Evolutionary conservation across 176 grass and related monocot genomes (phyloP).

Genomic region (Bolboschoenus planiculmis): DNA sequence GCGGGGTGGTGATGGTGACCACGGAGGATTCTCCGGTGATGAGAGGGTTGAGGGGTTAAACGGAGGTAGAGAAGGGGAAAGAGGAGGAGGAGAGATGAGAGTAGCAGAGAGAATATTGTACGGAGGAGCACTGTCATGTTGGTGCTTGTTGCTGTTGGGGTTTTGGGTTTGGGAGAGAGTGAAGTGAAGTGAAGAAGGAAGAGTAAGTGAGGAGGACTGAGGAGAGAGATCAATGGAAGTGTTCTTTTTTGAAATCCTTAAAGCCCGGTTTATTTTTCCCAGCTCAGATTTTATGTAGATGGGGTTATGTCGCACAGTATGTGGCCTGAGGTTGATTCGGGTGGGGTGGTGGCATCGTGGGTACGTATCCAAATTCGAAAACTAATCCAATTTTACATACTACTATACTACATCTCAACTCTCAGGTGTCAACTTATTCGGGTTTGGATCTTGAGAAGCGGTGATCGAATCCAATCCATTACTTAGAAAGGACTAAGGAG

Average conservation of each 20-base stretch:
- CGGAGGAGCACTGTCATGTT: neutral
- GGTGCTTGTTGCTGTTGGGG: neutral
- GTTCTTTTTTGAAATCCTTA: slow-evolving; percentile 6
- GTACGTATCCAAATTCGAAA: neutral
- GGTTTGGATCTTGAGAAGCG: neutral
- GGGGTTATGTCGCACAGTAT: neutral
- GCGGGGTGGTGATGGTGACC: slow-evolving; percentile 23
- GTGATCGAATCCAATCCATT: neutral
- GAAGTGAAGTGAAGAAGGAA: neutral
- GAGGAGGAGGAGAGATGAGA: neutral
- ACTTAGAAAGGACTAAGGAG: neutral
- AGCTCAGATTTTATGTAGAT: neutral
- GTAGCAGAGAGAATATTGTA: neutral
- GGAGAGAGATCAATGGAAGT: neutral
- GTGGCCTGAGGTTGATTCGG: neutral
- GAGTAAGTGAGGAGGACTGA: neutral
- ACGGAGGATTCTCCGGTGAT: slow-evolving; percentile 26
- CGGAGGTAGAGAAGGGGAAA: neutral
- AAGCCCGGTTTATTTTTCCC: neutral
- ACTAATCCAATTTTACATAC: neutral
- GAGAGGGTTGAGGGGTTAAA: neutral
- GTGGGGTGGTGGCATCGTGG: neutral
- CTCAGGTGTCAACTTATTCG: neutral
- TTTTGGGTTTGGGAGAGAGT: slow-evolving; percentile 11
- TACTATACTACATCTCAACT: too few species aligned